These are phyloP conservation scores for Adansonia grandidieri DNA, from an alignment of 441 rosid species.

Conservation along the genomic window DNA sequence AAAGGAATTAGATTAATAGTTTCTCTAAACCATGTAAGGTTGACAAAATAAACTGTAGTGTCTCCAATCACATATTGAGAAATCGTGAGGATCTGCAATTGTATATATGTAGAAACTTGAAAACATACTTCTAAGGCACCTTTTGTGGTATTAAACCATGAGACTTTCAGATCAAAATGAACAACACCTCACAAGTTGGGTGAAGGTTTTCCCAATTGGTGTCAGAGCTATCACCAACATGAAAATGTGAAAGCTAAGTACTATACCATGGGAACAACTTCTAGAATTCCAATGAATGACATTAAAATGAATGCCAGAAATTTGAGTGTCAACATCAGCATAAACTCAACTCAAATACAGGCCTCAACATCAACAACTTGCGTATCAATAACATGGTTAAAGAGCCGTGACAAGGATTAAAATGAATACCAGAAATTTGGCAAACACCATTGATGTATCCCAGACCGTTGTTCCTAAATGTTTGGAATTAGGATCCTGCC, in stretches of 20 bases:
- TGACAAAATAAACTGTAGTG: background rate
- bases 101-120: background rate
- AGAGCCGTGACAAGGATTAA: slow-evolving; percentile 3
- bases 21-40: background rate
- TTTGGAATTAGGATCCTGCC: slow-evolving; percentile 94
- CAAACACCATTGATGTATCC: slow-evolving; percentile 97
- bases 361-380: background rate
- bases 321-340: background rate
- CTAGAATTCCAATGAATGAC: background rate
- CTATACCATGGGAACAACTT: background rate
- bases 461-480: slow-evolving; percentile 98
- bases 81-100: background rate
- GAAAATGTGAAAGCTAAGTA: background rate
- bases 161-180: background rate
- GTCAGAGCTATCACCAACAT: background rate
- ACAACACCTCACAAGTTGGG: background rate
- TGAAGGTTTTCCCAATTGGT: background rate
- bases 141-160: background rate
- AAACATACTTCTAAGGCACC: background rate
- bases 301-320: background rate
- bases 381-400: background rate
- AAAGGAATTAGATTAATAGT: background rate
- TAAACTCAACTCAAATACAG: background rate
- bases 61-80: background rate
- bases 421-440: slow-evolving; percentile 73